phyloP scores from a whole-genome alignment of 208 protist species.

The Acanthamoeba castellanii region DNA sequence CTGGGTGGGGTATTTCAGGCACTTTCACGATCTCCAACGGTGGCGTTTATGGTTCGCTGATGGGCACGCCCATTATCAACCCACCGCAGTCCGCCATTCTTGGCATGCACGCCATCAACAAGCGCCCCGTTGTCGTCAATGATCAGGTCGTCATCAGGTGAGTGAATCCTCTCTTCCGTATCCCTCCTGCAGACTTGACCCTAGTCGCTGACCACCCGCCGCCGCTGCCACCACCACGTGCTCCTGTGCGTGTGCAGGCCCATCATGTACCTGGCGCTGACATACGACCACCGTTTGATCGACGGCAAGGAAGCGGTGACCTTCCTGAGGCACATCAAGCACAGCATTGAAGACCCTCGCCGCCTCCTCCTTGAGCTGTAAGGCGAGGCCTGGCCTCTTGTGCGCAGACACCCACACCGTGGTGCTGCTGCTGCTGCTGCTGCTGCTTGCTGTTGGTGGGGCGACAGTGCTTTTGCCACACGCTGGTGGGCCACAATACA shows the following conservation, averaged over 20 bases:
- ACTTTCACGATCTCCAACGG: constrained; percentile 99
- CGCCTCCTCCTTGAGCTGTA: constrained; percentile 94
- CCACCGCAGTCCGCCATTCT: constrained; percentile 99
- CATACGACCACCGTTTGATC: constrained; percentile 99
- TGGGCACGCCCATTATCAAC: constrained; percentile 99
- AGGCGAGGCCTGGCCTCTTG: too few species aligned
- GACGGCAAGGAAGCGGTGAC: constrained; percentile 98
- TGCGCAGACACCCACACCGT: too few species aligned
- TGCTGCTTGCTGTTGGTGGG: too few species aligned
- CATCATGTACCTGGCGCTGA: constrained; percentile 99
- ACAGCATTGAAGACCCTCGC: constrained; percentile 96
- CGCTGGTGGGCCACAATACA: too few species aligned
- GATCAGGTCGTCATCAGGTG: constrained; percentile 79
- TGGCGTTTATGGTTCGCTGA: constrained; percentile 97
- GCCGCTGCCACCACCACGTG: too few species aligned
- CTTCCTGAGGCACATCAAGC: constrained; percentile 98
- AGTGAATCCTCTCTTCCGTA: constrained; percentile 85
- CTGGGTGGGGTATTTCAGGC: constrained; percentile 80
- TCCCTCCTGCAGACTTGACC: too few species aligned
- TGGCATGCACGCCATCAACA: constrained; percentile 98
- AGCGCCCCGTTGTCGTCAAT: constrained; percentile 96
- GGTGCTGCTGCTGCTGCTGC: too few species aligned
- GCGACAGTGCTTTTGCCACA: too few species aligned
- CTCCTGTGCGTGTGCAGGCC: constrained; percentile 88
- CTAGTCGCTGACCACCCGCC: constrained; percentile 88